Conservation (phyloP, 108 stramenopile genomes). For the Parietichytrium sp. region DNA sequence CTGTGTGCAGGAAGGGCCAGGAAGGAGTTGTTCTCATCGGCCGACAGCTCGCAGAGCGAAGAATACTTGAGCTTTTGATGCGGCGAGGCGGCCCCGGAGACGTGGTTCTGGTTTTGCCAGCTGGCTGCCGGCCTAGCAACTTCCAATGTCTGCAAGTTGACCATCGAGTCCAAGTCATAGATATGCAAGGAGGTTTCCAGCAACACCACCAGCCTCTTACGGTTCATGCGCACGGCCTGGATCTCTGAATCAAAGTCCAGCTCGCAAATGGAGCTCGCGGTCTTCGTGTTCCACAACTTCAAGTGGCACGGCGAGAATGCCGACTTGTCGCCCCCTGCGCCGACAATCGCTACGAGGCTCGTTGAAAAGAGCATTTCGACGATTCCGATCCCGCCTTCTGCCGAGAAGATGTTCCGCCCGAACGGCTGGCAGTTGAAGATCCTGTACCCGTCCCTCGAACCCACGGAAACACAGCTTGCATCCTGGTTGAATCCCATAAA, state of each 20-base stretch:
- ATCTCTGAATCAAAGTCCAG: constrained; percentile 54
- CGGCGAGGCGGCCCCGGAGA: background rate
- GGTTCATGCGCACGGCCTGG: constrained; percentile 56
- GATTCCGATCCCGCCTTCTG: constrained; percentile 54
- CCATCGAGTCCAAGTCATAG: constrained; percentile 59
- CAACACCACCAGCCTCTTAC: constrained; percentile 53
- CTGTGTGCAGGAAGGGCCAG: constrained; percentile 35
- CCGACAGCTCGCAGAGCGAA: constrained; percentile 30
- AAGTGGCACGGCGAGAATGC: constrained; percentile 56
- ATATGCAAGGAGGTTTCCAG: constrained; percentile 53
- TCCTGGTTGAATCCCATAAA: constrained; percentile 38
- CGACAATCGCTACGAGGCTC: constrained; percentile 59
- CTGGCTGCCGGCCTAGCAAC: constrained; percentile 49
- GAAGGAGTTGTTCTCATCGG: constrained; percentile 39
- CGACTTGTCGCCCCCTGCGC: constrained; percentile 53
- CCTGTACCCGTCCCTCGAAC: constrained; percentile 8
- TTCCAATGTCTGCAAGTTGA: constrained; percentile 56
- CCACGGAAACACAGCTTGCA: constrained; percentile 39
- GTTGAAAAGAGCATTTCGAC: constrained; percentile 64
- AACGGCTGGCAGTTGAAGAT: constrained; percentile 45
- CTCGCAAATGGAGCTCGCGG: constrained; percentile 54
- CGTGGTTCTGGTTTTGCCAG: background rate
- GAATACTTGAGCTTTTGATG: background rate
- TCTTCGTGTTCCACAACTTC: constrained; percentile 59
- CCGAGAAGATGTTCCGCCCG: background rate